Conservation (phyloP, 2,329 filamentous ascomycete genomes). For the Aspergillus fructus region DNA sequence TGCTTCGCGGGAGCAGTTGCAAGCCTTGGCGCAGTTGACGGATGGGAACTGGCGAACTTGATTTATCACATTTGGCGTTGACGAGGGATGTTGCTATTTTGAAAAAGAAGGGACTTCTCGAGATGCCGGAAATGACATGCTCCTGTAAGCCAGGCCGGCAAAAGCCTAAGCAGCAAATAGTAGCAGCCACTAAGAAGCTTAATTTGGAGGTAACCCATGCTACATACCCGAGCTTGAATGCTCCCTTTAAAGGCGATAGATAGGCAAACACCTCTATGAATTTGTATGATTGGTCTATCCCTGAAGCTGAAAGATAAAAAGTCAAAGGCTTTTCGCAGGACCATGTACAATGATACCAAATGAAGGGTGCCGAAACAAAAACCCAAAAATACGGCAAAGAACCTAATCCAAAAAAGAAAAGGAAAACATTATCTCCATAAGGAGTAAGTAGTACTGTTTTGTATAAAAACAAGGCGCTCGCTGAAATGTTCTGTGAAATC, state of each 20-base stretch:
- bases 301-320: neutral
- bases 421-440: conserved; percentile 2
- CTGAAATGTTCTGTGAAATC: conserved; percentile 2
- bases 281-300: neutral
- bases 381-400: neutral
- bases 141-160: too few species aligned
- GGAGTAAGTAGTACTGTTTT: neutral
- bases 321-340: neutral
- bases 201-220: too few species aligned
- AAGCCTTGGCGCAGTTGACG: too few species aligned
- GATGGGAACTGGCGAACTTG: too few species aligned
- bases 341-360: neutral
- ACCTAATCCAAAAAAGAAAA: neutral
- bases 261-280: neutral
- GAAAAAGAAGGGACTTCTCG: too few species aligned
- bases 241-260: neutral
- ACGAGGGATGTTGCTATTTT: too few species aligned
- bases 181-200: too few species aligned
- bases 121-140: too few species aligned
- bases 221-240: too few species aligned
- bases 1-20: too few species aligned
- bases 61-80: too few species aligned
- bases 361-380: neutral
- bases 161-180: too few species aligned
- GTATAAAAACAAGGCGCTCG: conserved; percentile 7